Evolutionary conservation across 768 basidiomycete genomes (phyloP), one percentile per base, ranked within the genome.

Genomic region (Lactifluus hygrophoroides): DNA sequence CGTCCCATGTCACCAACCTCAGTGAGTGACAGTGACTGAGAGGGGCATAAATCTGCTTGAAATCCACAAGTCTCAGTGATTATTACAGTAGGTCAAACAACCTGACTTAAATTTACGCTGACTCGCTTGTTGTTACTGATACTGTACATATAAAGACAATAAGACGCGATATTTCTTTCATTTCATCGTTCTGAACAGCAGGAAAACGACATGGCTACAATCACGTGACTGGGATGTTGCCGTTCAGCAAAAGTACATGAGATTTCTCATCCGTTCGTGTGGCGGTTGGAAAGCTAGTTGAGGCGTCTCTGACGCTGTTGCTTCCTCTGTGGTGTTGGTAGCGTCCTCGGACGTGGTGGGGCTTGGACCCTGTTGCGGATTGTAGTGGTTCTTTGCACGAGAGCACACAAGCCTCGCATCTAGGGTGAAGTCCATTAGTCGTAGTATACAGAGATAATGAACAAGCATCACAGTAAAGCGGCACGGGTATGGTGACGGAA

Each of bases 401-500:
- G 85, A 76, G 67, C 89, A 91, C 21, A 82, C 77, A 21, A 85
- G 86, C 67, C 89, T 85, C 8, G 87, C 88, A 67, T 90, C 88
- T 89, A 59, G 32, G 27, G 14, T 55, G 21, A 16, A 16, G n/a
- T 10, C 19, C 27, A 30, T 46, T 23, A 51, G 44, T 38, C n/a
- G 5, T 48, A 25, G 17, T n/a, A 35, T 30, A 38, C 45, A 10
- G 27, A 49, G 21, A 43, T 19, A 48, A 25, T n/a, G 42, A 45
- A 37, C 16, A 21, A 14, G 16, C 69, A 83, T 65, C 66, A 89
- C 88, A 90, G 64, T 90, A 90, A 0, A 90, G 86, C 0, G 88
- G 88, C 0, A 87, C 88, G 0, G 88, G 88, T 51, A 90, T 88
- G 0, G 88, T 89, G 1, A 90, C 88, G 0, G 87, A 86, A 23